Percentiles rank a stretch among this genome's conserved stretches.
Conservation (phyloP, 306 rosid species). For the Vigna angularis region DNA sequence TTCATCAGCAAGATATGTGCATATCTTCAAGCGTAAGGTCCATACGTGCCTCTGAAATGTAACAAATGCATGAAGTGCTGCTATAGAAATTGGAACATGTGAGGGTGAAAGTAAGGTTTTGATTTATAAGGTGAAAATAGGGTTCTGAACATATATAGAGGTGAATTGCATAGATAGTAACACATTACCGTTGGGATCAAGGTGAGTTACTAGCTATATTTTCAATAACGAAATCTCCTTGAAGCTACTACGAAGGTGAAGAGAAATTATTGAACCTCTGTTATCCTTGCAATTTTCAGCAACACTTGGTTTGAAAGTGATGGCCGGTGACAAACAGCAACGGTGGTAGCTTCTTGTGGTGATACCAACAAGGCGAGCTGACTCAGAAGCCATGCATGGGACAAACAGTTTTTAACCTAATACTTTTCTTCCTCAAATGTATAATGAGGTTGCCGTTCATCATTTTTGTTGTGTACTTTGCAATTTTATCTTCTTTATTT, state of each 20-base stretch:
- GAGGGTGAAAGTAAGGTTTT: not conserved
- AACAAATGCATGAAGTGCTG: not conserved
- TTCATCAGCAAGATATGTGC: not conserved
- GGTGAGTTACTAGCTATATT: not conserved
- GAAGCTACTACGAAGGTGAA: slow-evolving; percentile 16
- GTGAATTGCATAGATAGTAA: not conserved
- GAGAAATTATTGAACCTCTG: not conserved
- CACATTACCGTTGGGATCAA: not conserved
- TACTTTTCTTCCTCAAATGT: not conserved
- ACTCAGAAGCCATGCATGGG: not conserved
- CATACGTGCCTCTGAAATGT: not conserved
- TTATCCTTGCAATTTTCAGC: not conserved
- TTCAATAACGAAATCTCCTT: not conserved
- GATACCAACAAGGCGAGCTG: not conserved
- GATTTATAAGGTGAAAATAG: not conserved
- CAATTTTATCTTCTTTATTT: not conserved
- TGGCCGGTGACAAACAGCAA: slow-evolving; percentile 4
- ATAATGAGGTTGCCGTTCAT: not conserved
- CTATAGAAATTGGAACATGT: not conserved
- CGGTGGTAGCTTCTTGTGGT: slow-evolving; percentile 10
- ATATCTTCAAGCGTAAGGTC: not conserved
- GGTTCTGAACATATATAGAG: not conserved
- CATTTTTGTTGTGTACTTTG: not conserved
- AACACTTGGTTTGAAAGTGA: not conserved
- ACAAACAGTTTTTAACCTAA: not conserved